Evolutionary conservation across 2,329 filamentous ascomycete genomes (phyloP).

Genomic region (Claviceps sp.): DNA sequence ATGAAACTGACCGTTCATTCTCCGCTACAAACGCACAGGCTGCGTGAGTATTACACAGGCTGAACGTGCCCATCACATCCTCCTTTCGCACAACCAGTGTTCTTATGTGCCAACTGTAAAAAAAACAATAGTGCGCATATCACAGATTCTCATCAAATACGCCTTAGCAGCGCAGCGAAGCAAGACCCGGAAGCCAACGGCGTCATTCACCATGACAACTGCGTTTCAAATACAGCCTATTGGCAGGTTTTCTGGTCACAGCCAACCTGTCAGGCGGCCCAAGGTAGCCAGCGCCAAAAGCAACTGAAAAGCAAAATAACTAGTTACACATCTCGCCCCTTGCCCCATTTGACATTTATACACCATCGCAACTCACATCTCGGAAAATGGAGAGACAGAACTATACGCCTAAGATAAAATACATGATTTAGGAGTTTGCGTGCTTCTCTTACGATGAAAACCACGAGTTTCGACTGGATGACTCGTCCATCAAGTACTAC

Average conservation of each 20-base stretch:
- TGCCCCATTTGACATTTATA: neutral
- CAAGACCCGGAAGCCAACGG: neutral
- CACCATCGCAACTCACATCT: neutral
- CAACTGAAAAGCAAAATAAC: neutral
- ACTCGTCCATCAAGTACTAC: conserved; percentile 76
- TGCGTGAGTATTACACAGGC: too few relatives aligned
- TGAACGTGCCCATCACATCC: too few relatives aligned
- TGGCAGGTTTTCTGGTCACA: conserved; percentile 51
- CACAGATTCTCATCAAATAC: neutral
- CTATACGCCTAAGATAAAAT: neutral
- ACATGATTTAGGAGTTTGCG: conserved; percentile 61
- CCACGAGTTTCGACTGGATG: conserved; percentile 62
- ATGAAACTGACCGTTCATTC: too few relatives aligned
- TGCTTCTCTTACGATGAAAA: conserved; percentile 87
- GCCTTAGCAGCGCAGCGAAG: neutral
- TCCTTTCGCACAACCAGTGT: too few relatives aligned
- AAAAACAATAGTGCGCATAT: neutral
- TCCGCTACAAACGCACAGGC: too few relatives aligned
- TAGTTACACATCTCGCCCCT: neutral
- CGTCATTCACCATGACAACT: conserved; percentile 13
- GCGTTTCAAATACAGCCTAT: conserved; percentile 57
- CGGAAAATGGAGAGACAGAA: neutral
- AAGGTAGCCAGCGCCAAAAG: conserved; percentile 33
- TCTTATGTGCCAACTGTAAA: too few relatives aligned
- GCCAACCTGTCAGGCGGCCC: conserved; percentile 60